These are phyloP conservation scores for Suillus weaverae DNA, from an alignment of 768 basidiomycete species.

Conservation along the genomic window DNA sequence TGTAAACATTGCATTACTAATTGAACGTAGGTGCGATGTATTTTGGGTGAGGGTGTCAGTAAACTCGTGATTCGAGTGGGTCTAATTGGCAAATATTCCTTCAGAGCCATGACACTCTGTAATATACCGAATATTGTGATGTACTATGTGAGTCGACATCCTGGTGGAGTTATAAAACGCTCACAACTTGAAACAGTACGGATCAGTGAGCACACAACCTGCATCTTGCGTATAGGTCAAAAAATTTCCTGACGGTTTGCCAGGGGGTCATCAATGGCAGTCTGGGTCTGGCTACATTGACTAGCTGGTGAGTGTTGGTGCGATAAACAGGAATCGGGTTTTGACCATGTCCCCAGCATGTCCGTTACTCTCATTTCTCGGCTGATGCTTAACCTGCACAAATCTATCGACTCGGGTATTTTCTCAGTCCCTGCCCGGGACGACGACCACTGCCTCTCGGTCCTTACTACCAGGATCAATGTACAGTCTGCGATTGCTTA, in stretches of 20 bases:
- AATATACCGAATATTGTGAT: slow-evolving; percentile 49
- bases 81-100: neutral
- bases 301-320: slow-evolving; percentile 41
- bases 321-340: neutral
- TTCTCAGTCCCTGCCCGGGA: neutral
- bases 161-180: neutral
- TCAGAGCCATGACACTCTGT: slow-evolving; percentile 49
- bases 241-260: neutral
- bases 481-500: neutral
- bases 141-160: slow-evolving; percentile 31
- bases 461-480: neutral
- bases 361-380: slow-evolving; percentile 56
- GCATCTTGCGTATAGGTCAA: neutral
- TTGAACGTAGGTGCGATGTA: slow-evolving; percentile 49
- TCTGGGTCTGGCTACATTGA: slow-evolving; percentile 46
- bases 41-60: slow-evolving; percentile 44
- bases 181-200: neutral
- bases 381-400: slow-evolving; percentile 55
- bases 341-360: slow-evolving; percentile 31
- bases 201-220: neutral
- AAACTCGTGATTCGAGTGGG: slow-evolving; percentile 17
- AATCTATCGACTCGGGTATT: slow-evolving; percentile 29
- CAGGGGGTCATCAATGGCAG: slow-evolving; percentile 34
- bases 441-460: neutral
- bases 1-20: neutral